Base-by-base conservation (phyloP, 2,329 filamentous ascomycete species). In the Aotearoamyces nothofagi region DNA sequence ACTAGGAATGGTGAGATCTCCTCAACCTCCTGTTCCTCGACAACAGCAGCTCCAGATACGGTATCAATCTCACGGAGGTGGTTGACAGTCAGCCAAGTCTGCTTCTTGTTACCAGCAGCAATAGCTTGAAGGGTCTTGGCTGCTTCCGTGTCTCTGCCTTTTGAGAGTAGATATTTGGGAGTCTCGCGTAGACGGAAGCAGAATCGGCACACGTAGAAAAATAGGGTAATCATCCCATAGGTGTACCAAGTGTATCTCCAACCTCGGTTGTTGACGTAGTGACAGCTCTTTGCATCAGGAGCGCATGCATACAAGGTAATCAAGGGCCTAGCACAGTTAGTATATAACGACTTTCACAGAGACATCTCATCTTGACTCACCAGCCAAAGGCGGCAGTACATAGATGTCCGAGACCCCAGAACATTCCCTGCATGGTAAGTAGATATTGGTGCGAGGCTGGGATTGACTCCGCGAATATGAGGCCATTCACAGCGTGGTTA, bases 221-320 rank as follows among this genome's bases (percentile, higher is more conserved):
- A 64, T 1, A 56, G 42, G 17, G 66, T 46, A 15, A 48, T 54
- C 51, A 67, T 58, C 13, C 65, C 65, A 8, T 51, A 56, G 0
- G 61, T 50, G 38, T 57, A 67, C 55, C 58, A 63, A 13, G 68
- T 52, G 38, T 68, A 68, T 11, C 65, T 54, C 65, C 65, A 68
- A 15, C 65, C 65, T 32, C 55, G 54, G 43, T 69, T 69, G 38
- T 62, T 65, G 12, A 46, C 44, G 34, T 55, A 53, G 2, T 57
- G 61, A 41, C 65, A 69, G 4, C 52, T 22, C 6, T 11, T 19
- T 15, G 11, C 27, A 22, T 11, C 13, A n/a, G n/a, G n/a, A n/a
- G n/a, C n/a, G n/a, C n/a, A n/a, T n/a, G n/a, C n/a, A n/a, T n/a
- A n/a, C n/a, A n/a, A n/a, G n/a, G n/a, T n/a, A n/a, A n/a, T n/a